These are phyloP conservation scores for Talaromyces sp. DNA, from an alignment of 2,329 filamentous ascomycete genomes.

Conservation along the genomic window DNA sequence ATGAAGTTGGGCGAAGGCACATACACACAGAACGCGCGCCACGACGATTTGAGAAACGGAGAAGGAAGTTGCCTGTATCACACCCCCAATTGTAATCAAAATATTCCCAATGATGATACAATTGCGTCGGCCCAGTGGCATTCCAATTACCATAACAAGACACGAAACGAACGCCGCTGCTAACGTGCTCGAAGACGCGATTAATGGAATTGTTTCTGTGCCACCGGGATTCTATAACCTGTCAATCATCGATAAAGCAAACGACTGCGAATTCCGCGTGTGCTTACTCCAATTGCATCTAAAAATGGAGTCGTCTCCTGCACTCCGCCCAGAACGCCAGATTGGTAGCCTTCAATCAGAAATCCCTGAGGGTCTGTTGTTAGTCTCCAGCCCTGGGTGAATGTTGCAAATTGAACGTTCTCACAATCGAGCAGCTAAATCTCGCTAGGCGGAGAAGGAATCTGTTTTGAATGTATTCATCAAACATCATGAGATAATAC, in stretches of 20 bases:
- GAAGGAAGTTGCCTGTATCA: conserved; percentile 32
- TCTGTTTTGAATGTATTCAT: too few species aligned
- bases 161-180: conserved; percentile 24
- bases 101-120: conserved; percentile 30
- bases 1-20: background rate
- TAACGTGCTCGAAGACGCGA: conserved; percentile 23
- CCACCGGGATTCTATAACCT: conserved; percentile 20
- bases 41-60: conserved; percentile 34
- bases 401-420: too few species aligned
- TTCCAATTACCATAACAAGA: conserved; percentile 31
- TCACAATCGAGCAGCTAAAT: too few species aligned
- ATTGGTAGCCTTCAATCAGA: too few species aligned
- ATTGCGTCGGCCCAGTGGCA: conserved; percentile 14
- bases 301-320: conserved; percentile 22
- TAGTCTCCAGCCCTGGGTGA: too few species aligned
- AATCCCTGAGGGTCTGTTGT: too few species aligned
- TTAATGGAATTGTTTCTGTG: conserved; percentile 22
- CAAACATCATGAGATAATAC: too few species aligned
- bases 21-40: conserved; percentile 26
- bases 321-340: conserved; percentile 27
- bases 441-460: too few species aligned
- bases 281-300: conserved; percentile 21
- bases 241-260: background rate
- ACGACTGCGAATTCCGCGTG: background rate
- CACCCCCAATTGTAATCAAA: conserved; percentile 31